Base-by-base conservation (phyloP, 139 green algal genomes). In the Coccomyxa sp. region DNA sequence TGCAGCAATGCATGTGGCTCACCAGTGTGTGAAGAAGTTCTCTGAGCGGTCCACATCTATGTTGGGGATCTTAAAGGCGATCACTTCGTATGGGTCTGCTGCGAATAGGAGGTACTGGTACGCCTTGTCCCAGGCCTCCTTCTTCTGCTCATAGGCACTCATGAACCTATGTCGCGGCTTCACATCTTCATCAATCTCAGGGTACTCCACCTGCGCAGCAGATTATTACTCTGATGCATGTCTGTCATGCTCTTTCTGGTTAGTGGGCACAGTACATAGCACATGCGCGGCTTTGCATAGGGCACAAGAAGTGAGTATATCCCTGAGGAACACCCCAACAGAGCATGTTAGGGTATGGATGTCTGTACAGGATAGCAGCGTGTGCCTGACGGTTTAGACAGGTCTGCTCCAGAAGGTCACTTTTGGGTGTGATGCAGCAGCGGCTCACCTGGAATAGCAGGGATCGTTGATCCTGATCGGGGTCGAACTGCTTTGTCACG, bases 21-120 rank as follows among this genome's bases (percentile, higher is more conserved):
- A 90, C 93, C 95, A 99, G 85, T 98, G 91, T 5, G 90, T 92
- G 86, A 98, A 99, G 70, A 98, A 93, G 54, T 88, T 89, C 68
- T 93, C 89, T 24, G 74, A 75, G 70, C 92, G 94, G 73, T 98
- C 94, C 34, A 98, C 89, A 79, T 98, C 93, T 8, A 88, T 81
- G 81, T 92, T 97, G 39, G 95, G 96, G 37, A 99, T 87, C 82
- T 99, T 99, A 88, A 99, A 99, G 12, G 91, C 83, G 36, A 99
- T 95, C 44, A 93, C 90, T 82, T 99, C 96, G 76, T 99, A 99
- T 0, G 97, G 97, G 72, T 98, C 96, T 9, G 94, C 94, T 10
- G 96, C 94, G 86, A 99, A 99, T 41, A 99, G 86, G 72, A 99
- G 86, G 90, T 98, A 99, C 86, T 98, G 96, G 83, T 94, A 98